A percentile compares a stretch with the other conserved stretches of the same genome.
Conservation (phyloP, 768 basidiomycete genomes). For the Rhodocollybia butyracea region DNA sequence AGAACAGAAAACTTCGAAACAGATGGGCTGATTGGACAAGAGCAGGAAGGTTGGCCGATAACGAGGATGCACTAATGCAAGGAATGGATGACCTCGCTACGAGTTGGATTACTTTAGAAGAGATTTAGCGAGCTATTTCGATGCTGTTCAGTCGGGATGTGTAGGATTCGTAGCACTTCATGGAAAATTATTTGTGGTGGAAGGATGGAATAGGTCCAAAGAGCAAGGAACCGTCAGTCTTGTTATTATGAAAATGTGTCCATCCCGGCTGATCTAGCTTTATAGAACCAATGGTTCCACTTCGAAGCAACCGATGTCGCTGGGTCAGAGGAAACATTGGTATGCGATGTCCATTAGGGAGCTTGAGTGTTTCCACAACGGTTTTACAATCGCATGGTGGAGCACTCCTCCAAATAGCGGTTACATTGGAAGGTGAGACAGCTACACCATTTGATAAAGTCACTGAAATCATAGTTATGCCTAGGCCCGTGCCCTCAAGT, state of each 20-base stretch:
- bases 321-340: neutral
- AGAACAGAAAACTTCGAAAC: too few species aligned
- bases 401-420: neutral
- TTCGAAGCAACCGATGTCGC: neutral
- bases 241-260: neutral
- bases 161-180: too few species aligned
- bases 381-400: neutral
- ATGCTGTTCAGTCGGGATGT: neutral
- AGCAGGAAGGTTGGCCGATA: too few species aligned
- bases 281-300: neutral
- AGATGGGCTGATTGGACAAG: too few species aligned
- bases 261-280: neutral
- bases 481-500: neutral
- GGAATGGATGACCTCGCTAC: too few species aligned
- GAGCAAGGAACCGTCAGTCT: neutral
- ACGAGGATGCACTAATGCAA: too few species aligned
- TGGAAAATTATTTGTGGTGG: neutral
- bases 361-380: neutral
- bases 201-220: neutral
- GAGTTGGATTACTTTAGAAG: too few species aligned
- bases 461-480: neutral
- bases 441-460: neutral
- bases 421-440: neutral
- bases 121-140: neutral
- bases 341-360: neutral